Base-by-base conservation (phyloP, 2,329 filamentous ascomycete species). In the Penicillium sp. region DNA sequence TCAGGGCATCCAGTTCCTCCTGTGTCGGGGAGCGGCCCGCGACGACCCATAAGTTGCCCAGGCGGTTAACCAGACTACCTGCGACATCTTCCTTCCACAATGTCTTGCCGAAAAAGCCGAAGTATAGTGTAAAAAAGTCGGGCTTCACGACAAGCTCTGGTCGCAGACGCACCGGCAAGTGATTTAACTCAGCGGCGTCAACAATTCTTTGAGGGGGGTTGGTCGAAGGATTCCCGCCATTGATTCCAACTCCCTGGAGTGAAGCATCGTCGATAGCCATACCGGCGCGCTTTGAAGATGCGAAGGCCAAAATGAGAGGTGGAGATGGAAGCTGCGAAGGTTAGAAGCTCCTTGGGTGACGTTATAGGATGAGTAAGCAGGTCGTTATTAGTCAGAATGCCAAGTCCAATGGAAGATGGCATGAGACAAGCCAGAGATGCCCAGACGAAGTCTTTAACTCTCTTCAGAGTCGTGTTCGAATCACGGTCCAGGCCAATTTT, bases 1-100 rank as follows among this genome's bases (percentile, higher is more conserved):
- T 62, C 31, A 71, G 60, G 18, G 65, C 66, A 55, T 75, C 71
- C 19, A 73, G 42, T 48, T 75, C 72, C 8, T 67, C 63, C 51
- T 75, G 72, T 2, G 69, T 72, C 2, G 64, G 64, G 6, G 51
- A 19, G 9, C 72, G 67, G 23, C 66, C 61, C 1, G 67, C 52
- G 5, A 67, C 9, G 16, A 65, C 54, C 18, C 61, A 61, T 14
- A 50, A 53, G 10, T 60, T 58, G 14, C 67, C 64, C 2, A 70
- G 48, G 7, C 65, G 63, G 2, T 59, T 31, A 5, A 26, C 34
- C 9, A 61, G 55, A 14, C 14, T 29, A 0, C 16, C 11, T 13
- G 40, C 51, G 1, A 59, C 47, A 21, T 31, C n/a, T n/a, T 54
- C 8, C 29, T 37, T 19, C 61, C 51, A 61, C 67, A 73, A 37